A percentile compares a stretch with the other conserved stretches of the same genome.
Evolutionary conservation across 306 rosid species (phyloP).

Genomic region (Mucuna pruriens): DNA sequence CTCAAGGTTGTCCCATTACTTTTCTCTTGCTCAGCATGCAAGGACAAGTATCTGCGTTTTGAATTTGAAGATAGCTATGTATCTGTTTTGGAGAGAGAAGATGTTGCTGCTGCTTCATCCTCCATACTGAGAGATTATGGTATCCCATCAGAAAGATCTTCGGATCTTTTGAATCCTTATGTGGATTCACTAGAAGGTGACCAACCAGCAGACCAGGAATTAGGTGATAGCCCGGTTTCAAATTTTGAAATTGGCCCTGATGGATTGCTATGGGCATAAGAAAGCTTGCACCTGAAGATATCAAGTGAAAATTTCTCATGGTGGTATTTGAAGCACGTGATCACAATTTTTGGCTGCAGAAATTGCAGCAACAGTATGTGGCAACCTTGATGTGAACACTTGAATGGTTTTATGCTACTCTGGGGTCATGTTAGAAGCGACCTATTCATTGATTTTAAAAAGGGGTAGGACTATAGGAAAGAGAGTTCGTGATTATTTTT

Average conservation of each 20-base stretch:
- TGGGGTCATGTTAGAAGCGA: slow-evolving; percentile 7
- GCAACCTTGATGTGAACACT: slow-evolving; percentile 22
- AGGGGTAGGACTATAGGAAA: slow-evolving; percentile 20
- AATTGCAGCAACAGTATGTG: slow-evolving; percentile 7
- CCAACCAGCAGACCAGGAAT: slow-evolving; percentile 50
- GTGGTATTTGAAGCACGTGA: slow-evolving; percentile 16
- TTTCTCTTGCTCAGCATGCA: slow-evolving; percentile 72
- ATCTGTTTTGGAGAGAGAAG: slow-evolving; percentile 82
- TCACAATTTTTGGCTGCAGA: slow-evolving; percentile 40
- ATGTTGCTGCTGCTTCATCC: slow-evolving; percentile 62
- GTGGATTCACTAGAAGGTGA: slow-evolving; percentile 55
- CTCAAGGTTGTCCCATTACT: slow-evolving; percentile 40
- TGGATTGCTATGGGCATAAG: slow-evolving; percentile 83
- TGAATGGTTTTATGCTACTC: slow-evolving; percentile 17
- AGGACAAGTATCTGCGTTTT: slow-evolving; percentile 68
- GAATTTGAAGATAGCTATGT: slow-evolving; percentile 90
- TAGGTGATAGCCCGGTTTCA: slow-evolving; percentile 72
- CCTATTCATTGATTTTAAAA: not conserved
- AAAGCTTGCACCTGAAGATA: slow-evolving; percentile 15
- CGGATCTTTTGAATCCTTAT: slow-evolving; percentile 78
- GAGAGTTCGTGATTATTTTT: slow-evolving; percentile 4
- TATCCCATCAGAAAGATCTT: slow-evolving; percentile 86
- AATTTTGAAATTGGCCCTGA: slow-evolving; percentile 77
- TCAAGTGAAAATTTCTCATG: slow-evolving; percentile 8
- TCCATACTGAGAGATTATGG: slow-evolving; percentile 83